Evolutionary conservation across 2,329 filamentous ascomycete species (phyloP).

Genomic region (Pseudocercospora eumusae): DNA sequence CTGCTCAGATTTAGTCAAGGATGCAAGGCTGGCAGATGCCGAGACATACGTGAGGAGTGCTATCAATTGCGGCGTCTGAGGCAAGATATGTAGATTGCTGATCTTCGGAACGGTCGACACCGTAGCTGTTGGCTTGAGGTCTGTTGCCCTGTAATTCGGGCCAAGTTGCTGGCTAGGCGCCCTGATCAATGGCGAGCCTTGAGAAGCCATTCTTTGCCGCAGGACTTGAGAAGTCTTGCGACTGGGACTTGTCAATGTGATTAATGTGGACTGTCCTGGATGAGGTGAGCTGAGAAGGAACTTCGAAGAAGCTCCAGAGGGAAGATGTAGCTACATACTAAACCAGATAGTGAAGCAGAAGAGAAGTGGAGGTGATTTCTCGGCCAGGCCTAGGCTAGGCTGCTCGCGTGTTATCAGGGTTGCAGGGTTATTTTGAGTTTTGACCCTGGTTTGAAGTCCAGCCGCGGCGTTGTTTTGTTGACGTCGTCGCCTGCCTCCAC

Average conservation of each 20-base stretch:
- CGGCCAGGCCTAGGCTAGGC: conserved; percentile 7
- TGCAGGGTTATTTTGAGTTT: no score
- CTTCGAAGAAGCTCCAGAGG: conserved; percentile 4
- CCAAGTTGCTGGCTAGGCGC: conserved; percentile 66
- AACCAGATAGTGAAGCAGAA: conserved; percentile 1
- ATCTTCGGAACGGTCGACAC: conserved; percentile 80
- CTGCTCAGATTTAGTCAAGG: conserved; percentile 50
- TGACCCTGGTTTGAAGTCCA: background rate
- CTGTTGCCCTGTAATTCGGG: conserved; percentile 72
- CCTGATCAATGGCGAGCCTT: conserved; percentile 30
- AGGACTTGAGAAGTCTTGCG: background rate
- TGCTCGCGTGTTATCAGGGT: conserved; percentile 19
- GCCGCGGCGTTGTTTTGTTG: conserved; percentile 1
- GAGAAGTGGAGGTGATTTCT: conserved; percentile 2
- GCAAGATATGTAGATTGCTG: conserved; percentile 85
- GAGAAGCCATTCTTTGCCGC: conserved; percentile 18
- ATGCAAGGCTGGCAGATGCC: background rate
- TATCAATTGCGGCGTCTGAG: conserved; percentile 95
- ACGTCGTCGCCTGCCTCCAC: background rate
- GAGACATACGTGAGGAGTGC: conserved; percentile 89
- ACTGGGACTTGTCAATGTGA: background rate
- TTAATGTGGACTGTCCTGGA: background rate
- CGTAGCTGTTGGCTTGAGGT: conserved; percentile 69
- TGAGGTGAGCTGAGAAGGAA: background rate
- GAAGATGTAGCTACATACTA: conserved; percentile 17